Percentiles rank a stretch among this genome's conserved stretches.
Evolutionary conservation across 768 basidiomycete species (phyloP).

Genomic region (Tylopilus cervinicoccineus): DNA sequence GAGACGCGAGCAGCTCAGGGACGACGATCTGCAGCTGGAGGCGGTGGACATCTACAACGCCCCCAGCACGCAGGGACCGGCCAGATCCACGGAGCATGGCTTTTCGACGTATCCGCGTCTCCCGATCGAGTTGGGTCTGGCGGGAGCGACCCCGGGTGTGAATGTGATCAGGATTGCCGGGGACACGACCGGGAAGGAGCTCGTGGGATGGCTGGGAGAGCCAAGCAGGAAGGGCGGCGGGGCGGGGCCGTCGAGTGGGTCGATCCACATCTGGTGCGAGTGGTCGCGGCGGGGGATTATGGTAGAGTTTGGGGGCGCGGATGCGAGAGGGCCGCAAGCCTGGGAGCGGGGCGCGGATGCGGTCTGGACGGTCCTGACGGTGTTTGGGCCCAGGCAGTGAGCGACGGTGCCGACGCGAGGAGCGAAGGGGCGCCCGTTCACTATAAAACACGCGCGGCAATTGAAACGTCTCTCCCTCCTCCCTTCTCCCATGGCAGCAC

Average conservation of each 20-base stretch:
- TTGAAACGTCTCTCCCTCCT: not conserved
- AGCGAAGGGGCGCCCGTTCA: too few species aligned
- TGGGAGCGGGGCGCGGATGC: conserved; percentile 88
- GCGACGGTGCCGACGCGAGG: not conserved
- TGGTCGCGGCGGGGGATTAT: conserved; percentile 81
- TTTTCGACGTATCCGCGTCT: conserved; percentile 56
- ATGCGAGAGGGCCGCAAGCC: conserved; percentile 74
- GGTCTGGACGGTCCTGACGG: conserved; percentile 68
- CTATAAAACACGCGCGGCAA: conserved; percentile 7
- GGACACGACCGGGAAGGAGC: conserved; percentile 68
- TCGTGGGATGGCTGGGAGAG: conserved; percentile 75
- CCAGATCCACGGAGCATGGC: conserved; percentile 43
- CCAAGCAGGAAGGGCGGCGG: conserved; percentile 92
- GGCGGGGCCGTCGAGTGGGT: conserved; percentile 74
- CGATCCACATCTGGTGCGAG: conserved; percentile 91
- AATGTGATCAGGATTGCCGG: conserved; percentile 40
- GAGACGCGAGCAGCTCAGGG: conserved; percentile 42
- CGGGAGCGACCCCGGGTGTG: conserved; percentile 33
- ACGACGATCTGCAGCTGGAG: conserved; percentile 54
- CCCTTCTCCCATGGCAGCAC: conserved; percentile 54
- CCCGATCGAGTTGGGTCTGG: conserved; percentile 48
- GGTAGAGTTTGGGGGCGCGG: conserved; percentile 81
- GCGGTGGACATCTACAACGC: conserved; percentile 84
- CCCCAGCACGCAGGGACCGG: conserved; percentile 34
- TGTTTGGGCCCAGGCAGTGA: conserved; percentile 41